A percentile compares a stretch with the other conserved stretches of the same genome.
phyloP scores from a whole-genome alignment of 2,329 filamentous ascomycete genomes.

The Colletotrichum musae region DNA sequence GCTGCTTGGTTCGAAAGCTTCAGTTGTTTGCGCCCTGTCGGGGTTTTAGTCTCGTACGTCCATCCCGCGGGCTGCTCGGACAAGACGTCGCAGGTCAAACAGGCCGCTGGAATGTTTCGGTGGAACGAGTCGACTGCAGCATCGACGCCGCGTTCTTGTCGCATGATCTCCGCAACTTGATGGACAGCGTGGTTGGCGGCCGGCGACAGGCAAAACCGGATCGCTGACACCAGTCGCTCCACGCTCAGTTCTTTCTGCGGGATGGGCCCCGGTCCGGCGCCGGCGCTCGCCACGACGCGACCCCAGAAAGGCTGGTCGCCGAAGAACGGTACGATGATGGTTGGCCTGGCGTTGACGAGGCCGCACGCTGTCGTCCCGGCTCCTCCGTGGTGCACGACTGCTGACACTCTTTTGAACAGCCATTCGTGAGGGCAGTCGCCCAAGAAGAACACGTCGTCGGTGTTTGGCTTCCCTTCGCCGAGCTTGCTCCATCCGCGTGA shows the following conservation, averaged over 20 bases:
- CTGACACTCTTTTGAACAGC: constrained; percentile 69
- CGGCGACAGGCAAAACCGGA: constrained; percentile 51
- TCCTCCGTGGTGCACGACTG: constrained; percentile 72
- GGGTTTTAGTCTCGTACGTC: constrained; percentile 52
- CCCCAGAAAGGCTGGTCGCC: constrained; percentile 62
- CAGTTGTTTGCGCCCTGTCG: constrained; percentile 40
- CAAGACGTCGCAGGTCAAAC: constrained; percentile 52
- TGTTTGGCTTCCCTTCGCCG: constrained; percentile 27
- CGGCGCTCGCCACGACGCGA: constrained; percentile 54
- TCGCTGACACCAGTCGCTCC: constrained; percentile 53
- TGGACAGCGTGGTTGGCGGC: constrained; percentile 48
- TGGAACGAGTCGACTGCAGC: constrained; percentile 57
- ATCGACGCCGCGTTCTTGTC: constrained; percentile 46
- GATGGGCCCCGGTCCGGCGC: constrained; percentile 55
- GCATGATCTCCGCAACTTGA: constrained; percentile 53
- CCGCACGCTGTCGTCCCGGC: constrained; percentile 72
- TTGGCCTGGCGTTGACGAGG: constrained; percentile 65
- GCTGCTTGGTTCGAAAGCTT: constrained; percentile 22
- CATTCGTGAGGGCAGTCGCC: constrained; percentile 71
- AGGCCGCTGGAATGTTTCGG: constrained; percentile 50
- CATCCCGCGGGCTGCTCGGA: constrained; percentile 66
- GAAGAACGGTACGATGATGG: constrained; percentile 68
- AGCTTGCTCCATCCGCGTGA: constrained; percentile 52
- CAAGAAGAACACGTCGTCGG: constrained; percentile 59
- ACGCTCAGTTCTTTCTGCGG: constrained; percentile 51